These are phyloP conservation scores for Microascus cirrosus DNA, from an alignment of 2,329 filamentous ascomycete species.

Conservation along the genomic window DNA sequence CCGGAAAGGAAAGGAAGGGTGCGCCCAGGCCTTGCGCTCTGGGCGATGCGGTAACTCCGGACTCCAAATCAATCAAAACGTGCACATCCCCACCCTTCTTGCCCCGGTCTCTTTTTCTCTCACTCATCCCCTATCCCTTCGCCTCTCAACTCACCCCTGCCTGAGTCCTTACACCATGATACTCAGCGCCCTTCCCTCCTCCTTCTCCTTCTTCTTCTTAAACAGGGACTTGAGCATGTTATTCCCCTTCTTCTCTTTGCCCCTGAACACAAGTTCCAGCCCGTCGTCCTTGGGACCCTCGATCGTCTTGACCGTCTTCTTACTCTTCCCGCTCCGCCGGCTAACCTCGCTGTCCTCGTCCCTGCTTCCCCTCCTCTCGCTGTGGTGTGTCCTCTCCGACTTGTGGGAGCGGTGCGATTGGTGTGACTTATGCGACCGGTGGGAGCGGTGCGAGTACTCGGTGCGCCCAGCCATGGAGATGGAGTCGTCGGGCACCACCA, in stretches of 20 bases:
- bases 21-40: too few relatives aligned
- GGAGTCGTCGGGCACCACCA: constrained; percentile 13
- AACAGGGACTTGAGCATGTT: constrained; percentile 49
- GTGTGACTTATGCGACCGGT: constrained; percentile 7
- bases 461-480: constrained; percentile 18
- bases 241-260: constrained; percentile 32
- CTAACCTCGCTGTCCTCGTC: constrained; percentile 25
- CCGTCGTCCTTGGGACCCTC: constrained; percentile 20
- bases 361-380: constrained; percentile 11
- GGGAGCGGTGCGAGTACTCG: constrained; percentile 5
- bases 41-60: too few relatives aligned
- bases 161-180: constrained; percentile 2
- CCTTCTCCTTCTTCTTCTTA: constrained; percentile 39
- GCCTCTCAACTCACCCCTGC: constrained; percentile 3
- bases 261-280: constrained; percentile 28
- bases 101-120: too few relatives aligned
- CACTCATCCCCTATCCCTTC: too few relatives aligned
- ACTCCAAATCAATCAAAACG: too few relatives aligned
- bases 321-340: constrained; percentile 16
- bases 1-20: too few relatives aligned
- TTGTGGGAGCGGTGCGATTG: constrained; percentile 3
- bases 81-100: too few relatives aligned
- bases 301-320: constrained; percentile 19
- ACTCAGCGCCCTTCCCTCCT: constrained; percentile 2
- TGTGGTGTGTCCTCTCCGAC: constrained; percentile 13